These are phyloP conservation scores for peach (Prunus persica) DNA, from an alignment of 306 rosid genomes.

Conservation along the genomic window Prunus_persica_NCBIv2 NC_034014.1:6938501-6939000, in stretches of 20 bases:
- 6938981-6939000: conserved; percentile 31
- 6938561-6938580: conserved; percentile 89
- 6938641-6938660: conserved; percentile 38
- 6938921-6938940: conserved; percentile 76
- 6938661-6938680: conserved; percentile 55
- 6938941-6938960: conserved; percentile 76
- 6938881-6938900: conserved; percentile 61
- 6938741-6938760: conserved; percentile 47
- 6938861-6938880: conserved; percentile 86
- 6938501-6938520: conserved; percentile 27
- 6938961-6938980: conserved; percentile 61
- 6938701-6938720: conserved; percentile 69
- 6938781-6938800: conserved; percentile 23
- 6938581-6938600: conserved; percentile 94
- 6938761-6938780: conserved; percentile 10
- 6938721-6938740: conserved; percentile 85
- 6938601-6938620: conserved; percentile 97
- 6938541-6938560: conserved; percentile 58
- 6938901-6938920: conserved; percentile 57
- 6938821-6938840: conserved; percentile 72
- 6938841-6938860: conserved; percentile 62
- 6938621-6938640: conserved; percentile 94
- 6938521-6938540: conserved; percentile 60
- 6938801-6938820: conserved; percentile 66
- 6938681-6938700: conserved; percentile 57